Evolutionary conservation across 169 alveolate species (phyloP), one percentile per base, ranked within the genome.

Genomic region (Plasmodium knowlesi): DNA sequence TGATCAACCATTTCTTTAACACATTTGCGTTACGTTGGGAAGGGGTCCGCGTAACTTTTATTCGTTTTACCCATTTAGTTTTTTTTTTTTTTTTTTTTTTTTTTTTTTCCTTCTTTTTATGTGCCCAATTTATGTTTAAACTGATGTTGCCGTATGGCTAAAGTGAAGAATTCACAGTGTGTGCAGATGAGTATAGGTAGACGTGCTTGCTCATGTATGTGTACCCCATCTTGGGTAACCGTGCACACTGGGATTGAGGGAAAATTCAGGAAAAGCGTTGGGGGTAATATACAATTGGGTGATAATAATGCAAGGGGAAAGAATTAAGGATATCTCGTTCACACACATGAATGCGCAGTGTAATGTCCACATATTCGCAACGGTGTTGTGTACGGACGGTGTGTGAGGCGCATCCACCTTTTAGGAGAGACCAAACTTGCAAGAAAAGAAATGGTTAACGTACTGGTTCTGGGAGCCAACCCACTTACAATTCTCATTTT

Each of bases 381-480:
- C 22, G 61, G 1, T 50, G 22, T 22, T 50, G 4, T 50, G 25
- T 14, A 50, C 61, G 25, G 54, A 43, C n/a, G n/a, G 9, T 43
- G n/a, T 0, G 54, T 43, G 5, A 43, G 1, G 54, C 54, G n/a
- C 0, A 1, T n/a, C 9, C 32, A 19, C 16, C 14, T 4, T 28
- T 46, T 61, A 54, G 19, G 80, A 1, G 32, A 34, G 30, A n/a
- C 28, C 53, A 84, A 72, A 84, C 16, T 80, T 91, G 78, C 95
- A 91, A 5, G 92, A 67, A 28, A 91, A 50, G 19, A 54, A 43
- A 82, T 91, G 95, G 84, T 39, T 12, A 8, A 82, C 22, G 37
- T 91, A 91, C 37, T 91, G 91, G n/a, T 91, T 22, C 39, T 91
- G 92, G 19, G 14, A 41, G 39, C 95, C 95, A 28, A 72, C 84